phyloP scores from a whole-genome alignment of 192 early-diverging fungal species.

The Backusella macrospora region DNA sequence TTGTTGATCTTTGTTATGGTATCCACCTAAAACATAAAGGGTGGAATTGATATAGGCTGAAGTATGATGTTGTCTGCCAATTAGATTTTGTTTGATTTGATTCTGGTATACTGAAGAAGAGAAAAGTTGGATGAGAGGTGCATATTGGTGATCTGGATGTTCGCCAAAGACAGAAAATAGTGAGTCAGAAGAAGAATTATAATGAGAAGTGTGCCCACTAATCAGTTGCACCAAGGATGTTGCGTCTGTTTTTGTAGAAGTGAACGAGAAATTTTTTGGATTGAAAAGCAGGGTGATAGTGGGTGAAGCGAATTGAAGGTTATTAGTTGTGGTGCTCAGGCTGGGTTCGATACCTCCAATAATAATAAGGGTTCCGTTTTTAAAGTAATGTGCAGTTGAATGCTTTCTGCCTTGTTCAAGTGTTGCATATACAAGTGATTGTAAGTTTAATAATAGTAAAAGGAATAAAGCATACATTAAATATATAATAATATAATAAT shows the following conservation, averaged over 20 bases:
- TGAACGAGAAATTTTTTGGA: background rate
- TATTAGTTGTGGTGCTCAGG: background rate
- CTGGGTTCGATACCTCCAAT: background rate
- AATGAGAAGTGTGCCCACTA: constrained; percentile 9
- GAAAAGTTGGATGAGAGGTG: background rate
- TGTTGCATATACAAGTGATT: background rate
- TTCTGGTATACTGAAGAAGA: background rate
- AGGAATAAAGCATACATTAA: constrained; percentile 6
- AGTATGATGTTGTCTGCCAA: constrained; percentile 1
- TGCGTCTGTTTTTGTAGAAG: background rate
- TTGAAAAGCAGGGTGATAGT: background rate
- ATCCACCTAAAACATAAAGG: constrained; percentile 9
- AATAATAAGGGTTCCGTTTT: constrained; percentile 5
- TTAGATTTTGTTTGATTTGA: background rate
- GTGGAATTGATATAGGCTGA: background rate
- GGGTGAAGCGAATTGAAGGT: background rate
- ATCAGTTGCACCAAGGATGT: background rate
- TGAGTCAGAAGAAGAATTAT: background rate
- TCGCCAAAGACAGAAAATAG: constrained; percentile 12
- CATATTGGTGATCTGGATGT: background rate
- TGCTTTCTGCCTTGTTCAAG: constrained; percentile 1
- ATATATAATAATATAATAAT: background rate
- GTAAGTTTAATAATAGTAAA: background rate
- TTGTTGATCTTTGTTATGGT: background rate
- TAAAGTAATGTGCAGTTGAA: constrained; percentile 15